These are phyloP conservation scores for Triglochin maritima DNA, from an alignment of 106 monocot genomes.

Conservation along the genomic window DNA sequence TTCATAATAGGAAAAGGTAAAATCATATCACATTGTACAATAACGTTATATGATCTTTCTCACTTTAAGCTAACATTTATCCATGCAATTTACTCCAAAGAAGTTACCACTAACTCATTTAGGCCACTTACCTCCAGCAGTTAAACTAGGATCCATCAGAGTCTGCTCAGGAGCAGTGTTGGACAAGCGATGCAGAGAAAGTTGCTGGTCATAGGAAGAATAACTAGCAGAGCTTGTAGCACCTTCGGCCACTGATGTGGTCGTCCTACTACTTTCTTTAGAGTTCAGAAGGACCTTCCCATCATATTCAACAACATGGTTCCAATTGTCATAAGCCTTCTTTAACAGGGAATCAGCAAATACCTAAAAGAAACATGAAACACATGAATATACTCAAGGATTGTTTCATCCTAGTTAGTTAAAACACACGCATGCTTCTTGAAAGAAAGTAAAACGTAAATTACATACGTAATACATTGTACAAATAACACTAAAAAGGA, in stretches of 20 bases:
- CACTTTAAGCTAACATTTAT: too few relatives aligned
- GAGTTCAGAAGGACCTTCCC: slow-evolving; percentile 65
- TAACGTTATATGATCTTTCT: too few relatives aligned
- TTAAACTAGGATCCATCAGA: slow-evolving; percentile 11
- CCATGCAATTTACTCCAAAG: too few relatives aligned
- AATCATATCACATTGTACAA: too few relatives aligned
- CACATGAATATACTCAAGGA: neutral
- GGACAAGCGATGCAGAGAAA: slow-evolving; percentile 7
- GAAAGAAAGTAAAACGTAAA: too few relatives aligned
- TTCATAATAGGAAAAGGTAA: too few relatives aligned
- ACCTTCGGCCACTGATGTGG: slow-evolving; percentile 6
- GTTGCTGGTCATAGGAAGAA: slow-evolving; percentile 12
- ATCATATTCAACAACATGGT: slow-evolving; percentile 74
- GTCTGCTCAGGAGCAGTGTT: slow-evolving; percentile 7
- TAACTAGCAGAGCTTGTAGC: slow-evolving; percentile 5
- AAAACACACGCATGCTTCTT: too few relatives aligned
- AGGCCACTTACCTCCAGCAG: slow-evolving; percentile 24
- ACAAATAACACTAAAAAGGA: too few relatives aligned
- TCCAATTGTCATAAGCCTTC: slow-evolving; percentile 90
- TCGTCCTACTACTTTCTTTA: slow-evolving; percentile 23
- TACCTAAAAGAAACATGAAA: slow-evolving; percentile 31
- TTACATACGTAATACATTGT: too few relatives aligned
- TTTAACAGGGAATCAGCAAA: slow-evolving; percentile 78
- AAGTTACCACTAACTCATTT: neutral
- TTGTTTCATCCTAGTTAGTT: neutral